Base-by-base conservation (phyloP, 2,329 filamentous ascomycete species). In the Hortaea werneckii region DNA sequence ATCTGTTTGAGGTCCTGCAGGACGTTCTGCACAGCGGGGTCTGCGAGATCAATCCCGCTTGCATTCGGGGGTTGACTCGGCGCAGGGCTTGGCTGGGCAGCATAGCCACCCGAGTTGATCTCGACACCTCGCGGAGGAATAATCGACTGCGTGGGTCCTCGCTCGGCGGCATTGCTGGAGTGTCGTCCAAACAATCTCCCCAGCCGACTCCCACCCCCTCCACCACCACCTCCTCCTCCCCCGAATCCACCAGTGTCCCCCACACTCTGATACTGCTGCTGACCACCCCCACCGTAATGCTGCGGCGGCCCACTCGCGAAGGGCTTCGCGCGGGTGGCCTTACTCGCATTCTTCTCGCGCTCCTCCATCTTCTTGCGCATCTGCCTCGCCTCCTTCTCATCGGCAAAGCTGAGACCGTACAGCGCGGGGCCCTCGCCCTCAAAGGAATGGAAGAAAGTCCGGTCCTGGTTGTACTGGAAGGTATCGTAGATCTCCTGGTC, bases 331-430 rank as follows among this genome's bases (percentile, higher is more conserved):
- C 74, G 81, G 3, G 89, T 95, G 51, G 83, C 81, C 70, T 94
- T 94, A 70, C 83, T 90, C 37, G 88, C 90, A 68, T 90, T 89
- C 77, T 94, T 95, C 70, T 96, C 89, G 54, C 89, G 78, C 62
- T 95, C 89, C 57, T 92, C 83, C 78, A 98, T 86, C 74, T 95
- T 96, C 76, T 95, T 95, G 67, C 89, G 83, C 70, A 98, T 96
- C 48, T 87, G 85, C 69, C 87, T 94, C 30, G 92, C 92, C 70
- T 98, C 92, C 68, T 95, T 96, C 72, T 96, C 92, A 65, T 96
- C 92, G 50, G 84, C 82, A 60, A 98, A 98, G 26, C 87, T 95
- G 49, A 98, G 71, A 0, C 83, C 92, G 5, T 88, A 92, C 50
- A 94, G 71, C 60, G 88, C 96, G 20, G 20, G 20, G 53, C 94